Base-by-base conservation (phyloP, 768 basidiomycete species). In the Phylloporus sp. region DNA sequence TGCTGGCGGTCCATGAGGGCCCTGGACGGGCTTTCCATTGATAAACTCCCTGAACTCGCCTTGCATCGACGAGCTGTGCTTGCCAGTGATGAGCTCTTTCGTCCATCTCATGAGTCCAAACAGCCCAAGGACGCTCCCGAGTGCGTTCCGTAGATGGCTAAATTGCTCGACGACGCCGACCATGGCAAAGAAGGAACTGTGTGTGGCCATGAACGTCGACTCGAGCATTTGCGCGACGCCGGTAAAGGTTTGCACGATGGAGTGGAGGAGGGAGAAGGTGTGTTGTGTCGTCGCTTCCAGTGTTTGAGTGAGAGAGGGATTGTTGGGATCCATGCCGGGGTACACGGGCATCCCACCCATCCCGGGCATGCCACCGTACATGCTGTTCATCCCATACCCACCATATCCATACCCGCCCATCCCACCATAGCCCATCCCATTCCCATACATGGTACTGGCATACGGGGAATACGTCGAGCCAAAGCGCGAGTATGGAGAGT, bases 221-320 rank as follows among this genome's bases (percentile, higher is more conserved):
- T 98, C 95, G 61, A 99, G 84, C 82, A 99, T 94, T 65, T 98
- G 95, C 0, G 95, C 86, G 52, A 99, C 84, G 20, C 94, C 94
- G 0, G 83, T 77, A 69, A 98, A 95, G 5, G 94, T 96, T 58
- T 91, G 89, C 36, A 99, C 95, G 62, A 99, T 86, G 10, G 88
- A 90, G 57, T 97, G 93, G 23, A 99, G 74, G 46, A 99, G 82
- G 23, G 86, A 77, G 60, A 99, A 99, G 3, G 95, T 97, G 46
- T 89, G 85, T 44, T 89, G 85, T 2, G 95, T 99, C 9, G 90
- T 87, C 6, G 81, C 65, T 69, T 96, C 92, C 50, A 97, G 84
- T 0, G 88, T 82, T 60, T 93, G 90, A 0, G 91, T 84, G 47
- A 97, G 81, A 6, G 82, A 80, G 1, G 82, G 78, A 32, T 77